Evolutionary conservation across 768 basidiomycete genomes (phyloP).

Genomic region (Tylopilus plumbeoviolaceoides): DNA sequence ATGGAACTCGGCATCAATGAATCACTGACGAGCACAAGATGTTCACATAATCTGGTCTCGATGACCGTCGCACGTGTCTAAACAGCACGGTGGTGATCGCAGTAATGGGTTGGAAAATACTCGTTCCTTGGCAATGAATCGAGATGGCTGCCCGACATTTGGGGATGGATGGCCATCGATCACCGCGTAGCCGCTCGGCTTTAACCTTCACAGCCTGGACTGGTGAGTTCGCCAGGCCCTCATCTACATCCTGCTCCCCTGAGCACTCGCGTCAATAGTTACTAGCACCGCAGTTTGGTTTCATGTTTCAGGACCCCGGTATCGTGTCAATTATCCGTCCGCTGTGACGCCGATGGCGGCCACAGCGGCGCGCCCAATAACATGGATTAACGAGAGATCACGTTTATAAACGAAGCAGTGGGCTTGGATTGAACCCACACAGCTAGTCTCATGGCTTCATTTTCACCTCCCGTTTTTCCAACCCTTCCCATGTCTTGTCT

Average conservation of each 20-base stretch:
- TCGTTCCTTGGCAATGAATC: too few species aligned
- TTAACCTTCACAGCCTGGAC: not conserved
- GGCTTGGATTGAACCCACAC: not conserved
- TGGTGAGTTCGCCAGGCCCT: not conserved
- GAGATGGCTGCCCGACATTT: not conserved
- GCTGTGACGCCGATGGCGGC: not conserved
- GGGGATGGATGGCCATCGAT: not conserved
- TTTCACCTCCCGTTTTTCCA: not conserved
- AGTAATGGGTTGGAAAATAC: too few species aligned
- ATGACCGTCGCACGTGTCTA: not conserved
- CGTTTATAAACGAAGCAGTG: not conserved
- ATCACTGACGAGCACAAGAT: not conserved
- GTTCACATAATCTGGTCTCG: not conserved
- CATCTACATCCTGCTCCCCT: not conserved
- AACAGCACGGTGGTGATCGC: not conserved
- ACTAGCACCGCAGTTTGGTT: not conserved
- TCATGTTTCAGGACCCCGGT: not conserved
- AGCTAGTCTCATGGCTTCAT: not conserved
- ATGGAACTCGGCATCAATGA: not conserved
- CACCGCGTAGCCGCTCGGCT: not conserved
- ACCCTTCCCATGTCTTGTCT: not conserved
- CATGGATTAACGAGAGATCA: not conserved
- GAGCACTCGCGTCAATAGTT: not conserved
- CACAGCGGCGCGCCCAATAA: too few species aligned
- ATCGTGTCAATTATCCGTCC: not conserved